A percentile compares a stretch with the other conserved stretches of the same genome.
phyloP scores from a whole-genome alignment of 495 filamentous ascomycete genomes.

The Neurospora sp. region DNA sequence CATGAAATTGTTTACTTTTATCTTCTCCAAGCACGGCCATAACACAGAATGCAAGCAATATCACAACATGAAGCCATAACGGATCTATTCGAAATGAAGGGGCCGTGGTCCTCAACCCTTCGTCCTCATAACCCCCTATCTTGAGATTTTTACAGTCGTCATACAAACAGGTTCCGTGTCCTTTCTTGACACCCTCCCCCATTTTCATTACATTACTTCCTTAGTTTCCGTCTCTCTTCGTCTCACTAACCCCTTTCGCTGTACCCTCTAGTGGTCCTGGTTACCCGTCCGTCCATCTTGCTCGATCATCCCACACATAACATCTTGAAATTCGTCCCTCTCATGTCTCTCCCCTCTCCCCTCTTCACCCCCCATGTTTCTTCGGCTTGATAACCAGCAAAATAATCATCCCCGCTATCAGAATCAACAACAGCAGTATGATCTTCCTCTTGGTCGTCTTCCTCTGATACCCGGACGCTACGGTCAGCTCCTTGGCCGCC shows the following conservation, averaged over 20 bases:
- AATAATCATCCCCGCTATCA: slow-evolving; percentile 81
- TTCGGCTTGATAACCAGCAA: slow-evolving; percentile 79
- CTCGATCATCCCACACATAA: not conserved
- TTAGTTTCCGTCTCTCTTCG: not conserved
- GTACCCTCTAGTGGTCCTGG: not conserved
- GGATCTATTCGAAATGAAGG: not conserved
- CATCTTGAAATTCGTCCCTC: not conserved
- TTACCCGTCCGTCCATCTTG: not conserved
- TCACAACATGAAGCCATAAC: not conserved
- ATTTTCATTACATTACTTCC: not conserved
- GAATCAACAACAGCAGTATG: slow-evolving; percentile 71
- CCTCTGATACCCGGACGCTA: slow-evolving; percentile 79
- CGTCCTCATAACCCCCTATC: not conserved
- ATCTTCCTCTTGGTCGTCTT: slow-evolving; percentile 84
- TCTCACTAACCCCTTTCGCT: not conserved
- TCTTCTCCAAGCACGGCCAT: no score
- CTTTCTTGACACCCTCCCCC: not conserved
- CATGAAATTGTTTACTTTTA: not conserved
- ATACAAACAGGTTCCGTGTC: not conserved
- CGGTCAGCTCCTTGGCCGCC: slow-evolving; percentile 82
- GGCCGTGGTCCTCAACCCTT: not conserved
- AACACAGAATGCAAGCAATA: not conserved
- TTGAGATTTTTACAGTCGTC: not conserved
- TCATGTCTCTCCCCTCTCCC: not conserved
- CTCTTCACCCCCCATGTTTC: slow-evolving; percentile 15